A percentile compares a stretch with the other conserved stretches of the same genome.
These are phyloP conservation scores for Ormosia semicastrata DNA, from an alignment of 306 rosid genomes.

Conservation along the genomic window DNA sequence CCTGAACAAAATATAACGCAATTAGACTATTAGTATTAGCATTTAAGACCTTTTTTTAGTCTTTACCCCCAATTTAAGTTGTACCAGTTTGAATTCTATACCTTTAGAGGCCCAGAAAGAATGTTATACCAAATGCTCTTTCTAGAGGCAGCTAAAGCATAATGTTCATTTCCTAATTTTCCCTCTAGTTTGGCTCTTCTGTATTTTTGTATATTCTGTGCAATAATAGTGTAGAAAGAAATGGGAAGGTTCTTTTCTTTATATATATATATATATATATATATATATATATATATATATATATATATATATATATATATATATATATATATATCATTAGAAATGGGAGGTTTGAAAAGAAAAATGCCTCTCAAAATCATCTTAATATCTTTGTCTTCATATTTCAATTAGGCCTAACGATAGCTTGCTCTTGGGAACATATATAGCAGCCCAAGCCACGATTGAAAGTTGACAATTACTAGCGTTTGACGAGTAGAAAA, in stretches of 20 bases:
- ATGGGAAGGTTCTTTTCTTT: too few species aligned
- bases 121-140: background rate
- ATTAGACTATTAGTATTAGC: background rate
- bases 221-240: background rate
- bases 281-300: too few species aligned
- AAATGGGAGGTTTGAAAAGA: background rate
- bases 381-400: too few species aligned
- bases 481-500: too few species aligned
- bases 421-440: too few species aligned
- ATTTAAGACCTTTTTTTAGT: too few species aligned
- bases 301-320: too few species aligned
- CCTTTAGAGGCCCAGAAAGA: background rate
- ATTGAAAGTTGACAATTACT: too few species aligned
- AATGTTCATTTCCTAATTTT: background rate
- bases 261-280: too few species aligned
- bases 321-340: too few species aligned
- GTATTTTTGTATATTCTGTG: background rate
- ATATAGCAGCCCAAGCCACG: background rate
- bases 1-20: slow-evolving; percentile 38
- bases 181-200: background rate
- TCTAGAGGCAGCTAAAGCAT: slow-evolving; percentile 40
- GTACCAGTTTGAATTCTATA: background rate
- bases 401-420: too few species aligned
- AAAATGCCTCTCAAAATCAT: background rate
- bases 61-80: background rate